Percentiles rank a stretch among this genome's conserved stretches.
Evolutionary conservation across 805 yeast species (phyloP).

Genomic region (Lipomyces yamadae): DNA sequence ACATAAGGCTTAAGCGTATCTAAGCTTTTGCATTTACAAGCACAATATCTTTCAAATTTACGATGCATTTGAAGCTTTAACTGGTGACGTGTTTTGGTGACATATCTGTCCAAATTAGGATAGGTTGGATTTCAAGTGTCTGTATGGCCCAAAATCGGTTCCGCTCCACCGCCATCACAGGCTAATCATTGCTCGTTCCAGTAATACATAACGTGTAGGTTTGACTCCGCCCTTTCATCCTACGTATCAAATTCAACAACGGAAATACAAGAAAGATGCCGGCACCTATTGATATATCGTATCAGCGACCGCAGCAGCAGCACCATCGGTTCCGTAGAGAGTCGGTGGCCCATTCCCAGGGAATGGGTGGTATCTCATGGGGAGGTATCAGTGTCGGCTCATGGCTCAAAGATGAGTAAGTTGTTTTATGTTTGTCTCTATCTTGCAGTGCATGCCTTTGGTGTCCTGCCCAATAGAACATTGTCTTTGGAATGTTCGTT

Average conservation of each 20-base stretch:
- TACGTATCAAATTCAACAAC: not conserved
- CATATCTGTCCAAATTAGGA: not conserved
- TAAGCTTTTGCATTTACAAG: too few species aligned
- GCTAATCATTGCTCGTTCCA: not conserved
- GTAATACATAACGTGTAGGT: not conserved
- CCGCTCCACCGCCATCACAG: constrained; percentile 1
- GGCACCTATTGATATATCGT: constrained; percentile 51
- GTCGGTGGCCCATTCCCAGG: constrained; percentile 92
- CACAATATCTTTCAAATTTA: not conserved
- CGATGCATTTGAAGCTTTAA: not conserved
- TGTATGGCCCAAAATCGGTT: not conserved
- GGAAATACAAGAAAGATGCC: constrained; percentile 37
- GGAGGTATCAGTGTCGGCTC: constrained; percentile 94
- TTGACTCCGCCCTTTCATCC: not conserved
- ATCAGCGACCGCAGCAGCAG: constrained; percentile 45
- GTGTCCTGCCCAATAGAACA: not conserved
- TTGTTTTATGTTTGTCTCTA: constrained; percentile 13
- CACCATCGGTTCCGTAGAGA: constrained; percentile 71
- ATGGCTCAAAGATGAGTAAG: constrained; percentile 87
- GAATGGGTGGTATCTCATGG: constrained; percentile 98
- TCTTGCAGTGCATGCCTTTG: not conserved
- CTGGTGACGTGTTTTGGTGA: not conserved
- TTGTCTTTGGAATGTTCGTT: not conserved
- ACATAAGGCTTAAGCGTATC: too few species aligned
- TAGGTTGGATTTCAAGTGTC: not conserved